Conservation (phyloP, 2,329 filamentous ascomycete species). For the Ilyonectria destructans region DNA sequence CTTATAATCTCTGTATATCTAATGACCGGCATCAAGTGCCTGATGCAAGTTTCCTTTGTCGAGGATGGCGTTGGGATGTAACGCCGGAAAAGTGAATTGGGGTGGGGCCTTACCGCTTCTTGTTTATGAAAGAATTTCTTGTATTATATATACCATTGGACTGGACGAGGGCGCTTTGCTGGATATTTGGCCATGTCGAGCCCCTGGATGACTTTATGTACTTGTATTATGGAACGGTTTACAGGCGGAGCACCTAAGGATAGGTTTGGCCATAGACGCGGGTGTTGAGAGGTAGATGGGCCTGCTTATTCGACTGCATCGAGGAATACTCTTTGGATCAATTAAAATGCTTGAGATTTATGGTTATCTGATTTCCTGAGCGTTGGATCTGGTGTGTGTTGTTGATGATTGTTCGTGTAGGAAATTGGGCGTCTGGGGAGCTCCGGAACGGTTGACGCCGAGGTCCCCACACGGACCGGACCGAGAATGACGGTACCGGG, state of each 20-base stretch:
- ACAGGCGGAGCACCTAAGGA: constrained; percentile 15
- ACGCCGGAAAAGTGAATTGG: constrained; percentile 36
- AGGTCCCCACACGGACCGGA: constrained; percentile 12
- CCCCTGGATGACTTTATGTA: constrained; percentile 46
- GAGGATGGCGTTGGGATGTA: constrained; percentile 33
- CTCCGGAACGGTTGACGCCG: not conserved
- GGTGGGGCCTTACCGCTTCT: not conserved
- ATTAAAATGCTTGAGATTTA: not conserved
- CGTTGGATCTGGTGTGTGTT: not conserved
- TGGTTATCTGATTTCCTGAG: not conserved
- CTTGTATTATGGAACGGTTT: constrained; percentile 34
- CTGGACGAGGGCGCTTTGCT: constrained; percentile 31
- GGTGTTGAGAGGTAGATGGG: constrained; percentile 18
- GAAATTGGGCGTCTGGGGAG: not conserved
- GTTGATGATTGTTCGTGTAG: not conserved
- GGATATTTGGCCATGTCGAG: constrained; percentile 39
- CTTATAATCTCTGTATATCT: constrained; percentile 29
- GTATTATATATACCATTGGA: constrained; percentile 42
- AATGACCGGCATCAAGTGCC: constrained; percentile 39
- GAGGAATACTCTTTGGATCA: constrained; percentile 5
- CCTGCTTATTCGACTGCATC: constrained; percentile 4
- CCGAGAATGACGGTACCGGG: constrained; percentile 1
- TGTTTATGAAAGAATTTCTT: constrained; percentile 24
- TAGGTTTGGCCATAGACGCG: constrained; percentile 5
- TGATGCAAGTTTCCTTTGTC: constrained; percentile 37